Percentiles rank a stretch among this genome's conserved stretches.
Evolutionary conservation across 2,329 filamentous ascomycete genomes (phyloP).

Genomic region (Saccharata proteae): DNA sequence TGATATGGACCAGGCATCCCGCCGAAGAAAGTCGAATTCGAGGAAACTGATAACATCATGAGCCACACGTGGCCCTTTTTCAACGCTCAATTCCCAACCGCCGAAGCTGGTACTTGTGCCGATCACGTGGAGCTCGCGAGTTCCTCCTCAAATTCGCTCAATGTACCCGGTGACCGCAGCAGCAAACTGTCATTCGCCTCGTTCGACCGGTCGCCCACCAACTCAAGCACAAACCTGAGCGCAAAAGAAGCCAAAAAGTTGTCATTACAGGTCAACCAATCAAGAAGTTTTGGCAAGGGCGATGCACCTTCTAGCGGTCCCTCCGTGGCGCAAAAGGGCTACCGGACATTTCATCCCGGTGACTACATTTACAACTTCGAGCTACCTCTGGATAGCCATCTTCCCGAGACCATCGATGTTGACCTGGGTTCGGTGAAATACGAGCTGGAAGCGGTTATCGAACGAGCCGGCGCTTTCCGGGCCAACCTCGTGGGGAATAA

Average conservation of each 20-base stretch:
- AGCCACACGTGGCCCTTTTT: slow-evolving; percentile 89
- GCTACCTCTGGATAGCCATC: slow-evolving; percentile 64
- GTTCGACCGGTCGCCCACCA: slow-evolving; percentile 33
- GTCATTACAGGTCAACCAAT: slow-evolving; percentile 69
- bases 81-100: slow-evolving; percentile 56
- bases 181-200: slow-evolving; percentile 10
- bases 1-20: slow-evolving; percentile 53
- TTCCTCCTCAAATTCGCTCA: slow-evolving; percentile 20
- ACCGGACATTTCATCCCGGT: slow-evolving; percentile 71
- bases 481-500: slow-evolving; percentile 73
- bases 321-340: slow-evolving; percentile 61
- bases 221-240: slow-evolving; percentile 31
- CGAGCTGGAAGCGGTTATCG: slow-evolving; percentile 73
- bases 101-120: slow-evolving; percentile 49
- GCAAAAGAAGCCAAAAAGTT: slow-evolving; percentile 50
- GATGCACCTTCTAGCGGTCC: slow-evolving; percentile 47
- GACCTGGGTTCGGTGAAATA: slow-evolving; percentile 81
- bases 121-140: slow-evolving; percentile 49
- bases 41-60: slow-evolving; percentile 74
- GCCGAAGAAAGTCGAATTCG: slow-evolving; percentile 69
- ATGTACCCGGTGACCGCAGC: slow-evolving; percentile 16
- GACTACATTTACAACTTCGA: slow-evolving; percentile 71
- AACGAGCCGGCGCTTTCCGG: slow-evolving; percentile 80
- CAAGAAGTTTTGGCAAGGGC: slow-evolving; percentile 72
- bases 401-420: slow-evolving; percentile 74